Evolutionary conservation across 1,139 yeast species (phyloP), one percentile per base, ranked within the genome.

Genomic region (Lodderomyces pseudojiufengensis): DNA sequence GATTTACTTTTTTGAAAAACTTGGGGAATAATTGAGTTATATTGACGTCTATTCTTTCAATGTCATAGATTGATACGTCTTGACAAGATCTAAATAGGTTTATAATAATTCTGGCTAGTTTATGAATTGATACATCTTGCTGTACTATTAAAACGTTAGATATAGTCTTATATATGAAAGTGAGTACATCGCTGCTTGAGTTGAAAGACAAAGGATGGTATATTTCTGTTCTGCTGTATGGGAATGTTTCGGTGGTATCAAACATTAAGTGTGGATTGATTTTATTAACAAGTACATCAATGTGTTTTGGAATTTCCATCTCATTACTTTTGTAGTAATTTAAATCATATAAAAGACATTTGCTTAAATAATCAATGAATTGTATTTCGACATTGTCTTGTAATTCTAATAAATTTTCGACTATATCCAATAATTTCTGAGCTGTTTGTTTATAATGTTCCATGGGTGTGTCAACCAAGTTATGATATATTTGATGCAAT

Each of bases 381-480:
- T 40, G 38, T 0, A 21, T 22, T 29, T 61, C 63, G 0, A 62
- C 50, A 9, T 51, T 50, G n/a, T 30, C 27, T 26, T 58, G 55
- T 10, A 51, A 43, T 13, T 44, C 40, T 14, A 53, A 35, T 35
- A 61, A 48, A 31, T 44, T 50, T 28, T 51, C 53, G 8, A 60
- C 38, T 5, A 18, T 18, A 5, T 18, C 20, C 7, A 18, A 18
- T 18, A 18, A 7, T 18, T 18, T 18, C 20, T 18, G 20, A 18
- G 20, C 20, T 18, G 20, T 7, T 18, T 18, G 6, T 18, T 18
- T 7, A 18, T 18, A 18, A 18, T 18, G 20, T 5, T 18, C 7
- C 7, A 18, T 18, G 5, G 20, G 20, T 5, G 5, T 18, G 6
- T 18, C 20, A 18, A 18, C 7, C 7, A 18, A 18, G 7, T 18